Percentiles rank a stretch among this genome's conserved stretches.
Evolutionary conservation across 805 yeast genomes (phyloP).

Genomic region (Saccharomyces paradoxus): DNA sequence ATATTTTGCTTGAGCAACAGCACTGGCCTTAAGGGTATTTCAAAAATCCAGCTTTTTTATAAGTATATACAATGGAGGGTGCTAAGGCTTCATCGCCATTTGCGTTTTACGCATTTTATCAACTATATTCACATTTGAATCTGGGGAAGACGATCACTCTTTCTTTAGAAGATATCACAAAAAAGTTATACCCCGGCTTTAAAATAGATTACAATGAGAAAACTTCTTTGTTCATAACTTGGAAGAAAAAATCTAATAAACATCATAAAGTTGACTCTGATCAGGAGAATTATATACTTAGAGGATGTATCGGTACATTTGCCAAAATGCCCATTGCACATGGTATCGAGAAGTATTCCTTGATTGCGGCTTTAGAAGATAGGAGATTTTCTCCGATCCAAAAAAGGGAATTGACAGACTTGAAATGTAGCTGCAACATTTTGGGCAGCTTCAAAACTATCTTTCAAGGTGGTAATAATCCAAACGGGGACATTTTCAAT

Average conservation of each 20-base stretch:
- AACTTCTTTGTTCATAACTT: slow-evolving; percentile 78
- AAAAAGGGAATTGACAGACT: slow-evolving; percentile 41
- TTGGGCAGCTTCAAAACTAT: slow-evolving; percentile 34
- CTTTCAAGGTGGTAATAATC: slow-evolving; percentile 25
- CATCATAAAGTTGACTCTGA: background rate
- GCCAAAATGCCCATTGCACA: slow-evolving; percentile 40
- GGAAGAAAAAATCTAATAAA: slow-evolving; percentile 44
- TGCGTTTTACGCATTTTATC: slow-evolving; percentile 30
- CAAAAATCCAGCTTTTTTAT: background rate
- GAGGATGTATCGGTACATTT: slow-evolving; percentile 96
- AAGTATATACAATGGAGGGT: slow-evolving; percentile 3
- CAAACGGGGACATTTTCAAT: slow-evolving; percentile 40
- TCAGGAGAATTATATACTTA: slow-evolving; percentile 30
- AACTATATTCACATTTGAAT: slow-evolving; percentile 18
- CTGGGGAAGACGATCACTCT: background rate
- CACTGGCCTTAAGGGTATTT: background rate
- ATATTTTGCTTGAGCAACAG: background rate
- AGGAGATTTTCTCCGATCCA: slow-evolving; percentile 63
- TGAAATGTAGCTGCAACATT: slow-evolving; percentile 35
- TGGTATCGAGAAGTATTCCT: slow-evolving; percentile 57
- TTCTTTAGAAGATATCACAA: slow-evolving; percentile 12
- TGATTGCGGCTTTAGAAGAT: slow-evolving; percentile 70
- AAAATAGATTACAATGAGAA: slow-evolving; percentile 11
- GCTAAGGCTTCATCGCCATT: slow-evolving; percentile 17
- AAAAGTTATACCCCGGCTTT: slow-evolving; percentile 12